phyloP scores from a whole-genome alignment of 495 filamentous ascomycete genomes.

The Mycothermus thermophilus region DNA sequence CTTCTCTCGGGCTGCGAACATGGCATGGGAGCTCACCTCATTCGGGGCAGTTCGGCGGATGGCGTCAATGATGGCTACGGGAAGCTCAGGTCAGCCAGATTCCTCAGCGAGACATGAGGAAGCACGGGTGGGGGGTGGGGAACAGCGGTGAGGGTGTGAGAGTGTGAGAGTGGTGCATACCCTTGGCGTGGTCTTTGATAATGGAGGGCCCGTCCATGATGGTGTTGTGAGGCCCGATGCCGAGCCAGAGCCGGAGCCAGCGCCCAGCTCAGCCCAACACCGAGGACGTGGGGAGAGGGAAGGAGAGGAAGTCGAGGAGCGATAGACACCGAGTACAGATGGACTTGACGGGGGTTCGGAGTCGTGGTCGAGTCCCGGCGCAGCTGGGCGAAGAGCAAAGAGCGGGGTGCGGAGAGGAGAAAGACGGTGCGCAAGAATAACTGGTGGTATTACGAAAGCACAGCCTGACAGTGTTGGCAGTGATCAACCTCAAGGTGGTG shows the following conservation, averaged over 20 bases:
- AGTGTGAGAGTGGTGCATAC: constrained; percentile 10
- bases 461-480: too few relatives aligned
- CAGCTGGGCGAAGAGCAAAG: too few relatives aligned
- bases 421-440: too few relatives aligned
- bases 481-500: too few relatives aligned
- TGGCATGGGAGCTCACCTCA: constrained; percentile 30
- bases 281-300: neutral
- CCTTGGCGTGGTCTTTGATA: constrained; percentile 23
- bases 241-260: too few relatives aligned
- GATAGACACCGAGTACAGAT: too few relatives aligned
- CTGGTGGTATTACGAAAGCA: too few relatives aligned
- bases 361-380: too few relatives aligned
- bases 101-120: neutral
- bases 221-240: constrained; percentile 6
- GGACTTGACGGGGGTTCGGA: neutral
- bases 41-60: constrained; percentile 41
- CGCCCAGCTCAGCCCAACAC: constrained; percentile 5
- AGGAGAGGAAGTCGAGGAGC: neutral
- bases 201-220: constrained; percentile 23
- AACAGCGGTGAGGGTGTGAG: too few relatives aligned
- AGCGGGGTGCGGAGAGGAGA: too few relatives aligned
- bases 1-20: neutral
- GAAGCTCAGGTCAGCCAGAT: neutral
- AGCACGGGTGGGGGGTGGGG: neutral
- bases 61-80: constrained; percentile 31